phyloP scores from a whole-genome alignment of 192 early-diverging fungal genomes.

The Helicostylum pulchrum region DNA sequence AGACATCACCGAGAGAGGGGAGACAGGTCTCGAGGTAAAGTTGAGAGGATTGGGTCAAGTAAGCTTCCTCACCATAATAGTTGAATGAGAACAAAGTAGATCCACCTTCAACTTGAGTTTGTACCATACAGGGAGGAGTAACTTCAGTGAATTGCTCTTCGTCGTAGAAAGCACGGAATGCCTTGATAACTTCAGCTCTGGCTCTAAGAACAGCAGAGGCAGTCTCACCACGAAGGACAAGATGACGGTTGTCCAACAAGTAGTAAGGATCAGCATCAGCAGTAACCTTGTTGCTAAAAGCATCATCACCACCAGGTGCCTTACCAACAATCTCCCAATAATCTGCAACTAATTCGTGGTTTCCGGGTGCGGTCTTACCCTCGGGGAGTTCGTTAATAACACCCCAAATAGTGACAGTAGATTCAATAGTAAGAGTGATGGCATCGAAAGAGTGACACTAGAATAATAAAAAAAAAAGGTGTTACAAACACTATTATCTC shows the following conservation, averaged over 20 bases:
- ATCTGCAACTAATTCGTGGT: constrained; percentile 92
- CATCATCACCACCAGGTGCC: constrained; percentile 93
- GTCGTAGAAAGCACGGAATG: constrained; percentile 96
- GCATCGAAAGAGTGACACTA: constrained; percentile 95
- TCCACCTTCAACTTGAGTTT: constrained; percentile 99
- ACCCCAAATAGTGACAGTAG: constrained; percentile 88
- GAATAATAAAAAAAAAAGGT: constrained; percentile 11
- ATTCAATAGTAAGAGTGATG: constrained; percentile 87
- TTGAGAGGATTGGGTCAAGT: constrained; percentile 98
- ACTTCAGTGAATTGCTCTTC: constrained; percentile 77
- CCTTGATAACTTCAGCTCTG: constrained; percentile 79
- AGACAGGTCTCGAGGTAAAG: constrained; percentile 96
- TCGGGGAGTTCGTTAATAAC: constrained; percentile 82
- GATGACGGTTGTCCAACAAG: constrained; percentile 90
- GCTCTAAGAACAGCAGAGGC: constrained; percentile 84
- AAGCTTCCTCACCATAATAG: constrained; percentile 96
- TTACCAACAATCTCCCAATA: constrained; percentile 93
- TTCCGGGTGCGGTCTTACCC: constrained; percentile 94
- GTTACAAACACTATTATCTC: not conserved
- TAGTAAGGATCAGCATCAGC: constrained; percentile 84
- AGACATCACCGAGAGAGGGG: constrained; percentile 93
- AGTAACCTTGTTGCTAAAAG: constrained; percentile 88
- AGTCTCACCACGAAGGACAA: constrained; percentile 92
- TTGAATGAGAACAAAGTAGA: constrained; percentile 91
- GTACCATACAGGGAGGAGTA: constrained; percentile 98